These are phyloP conservation scores for Beauveria caledonica DNA, from an alignment of 2,329 filamentous ascomycete species.

Conservation along the genomic window DNA sequence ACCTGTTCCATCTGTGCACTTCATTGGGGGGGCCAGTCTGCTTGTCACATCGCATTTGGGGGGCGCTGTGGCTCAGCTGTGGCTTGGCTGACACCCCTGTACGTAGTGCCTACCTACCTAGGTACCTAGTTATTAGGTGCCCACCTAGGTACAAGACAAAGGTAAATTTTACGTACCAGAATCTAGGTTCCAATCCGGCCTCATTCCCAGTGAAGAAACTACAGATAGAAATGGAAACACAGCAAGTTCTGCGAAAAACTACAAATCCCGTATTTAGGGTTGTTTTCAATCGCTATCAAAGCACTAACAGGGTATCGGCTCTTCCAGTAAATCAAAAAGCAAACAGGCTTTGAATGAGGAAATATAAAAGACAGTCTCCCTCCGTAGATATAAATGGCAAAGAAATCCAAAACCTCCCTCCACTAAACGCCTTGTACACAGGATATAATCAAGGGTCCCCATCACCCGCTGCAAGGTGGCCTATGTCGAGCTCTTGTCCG, in stretches of 20 bases:
- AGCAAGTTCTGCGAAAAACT: neutral
- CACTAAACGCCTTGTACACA: neutral
- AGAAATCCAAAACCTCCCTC: conserved; percentile 4
- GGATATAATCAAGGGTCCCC: neutral
- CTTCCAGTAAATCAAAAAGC: neutral
- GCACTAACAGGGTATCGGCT: conserved; percentile 5
- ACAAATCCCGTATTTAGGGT: neutral
- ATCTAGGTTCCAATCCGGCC: too few relatives aligned
- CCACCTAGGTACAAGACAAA: too few relatives aligned
- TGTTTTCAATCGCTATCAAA: conserved; percentile 6
- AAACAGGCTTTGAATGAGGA: conserved; percentile 1
- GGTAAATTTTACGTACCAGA: too few relatives aligned
- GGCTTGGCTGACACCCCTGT: neutral
- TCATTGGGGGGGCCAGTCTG: neutral
- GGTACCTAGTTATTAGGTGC: neutral
- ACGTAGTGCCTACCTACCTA: neutral
- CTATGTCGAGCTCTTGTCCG: neutral
- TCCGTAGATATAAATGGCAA: neutral
- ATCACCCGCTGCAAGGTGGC: neutral
- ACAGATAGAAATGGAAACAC: too few relatives aligned
- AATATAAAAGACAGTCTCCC: neutral
- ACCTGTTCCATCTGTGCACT: neutral
- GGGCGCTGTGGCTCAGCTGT: conserved; percentile 7
- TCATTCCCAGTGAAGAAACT: too few relatives aligned
- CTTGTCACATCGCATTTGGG: neutral